Evolutionary conservation across 2,329 filamentous ascomycete genomes (phyloP), one percentile per base, ranked within the genome.

Genomic region (Torrubiella hemipterigena): DNA sequence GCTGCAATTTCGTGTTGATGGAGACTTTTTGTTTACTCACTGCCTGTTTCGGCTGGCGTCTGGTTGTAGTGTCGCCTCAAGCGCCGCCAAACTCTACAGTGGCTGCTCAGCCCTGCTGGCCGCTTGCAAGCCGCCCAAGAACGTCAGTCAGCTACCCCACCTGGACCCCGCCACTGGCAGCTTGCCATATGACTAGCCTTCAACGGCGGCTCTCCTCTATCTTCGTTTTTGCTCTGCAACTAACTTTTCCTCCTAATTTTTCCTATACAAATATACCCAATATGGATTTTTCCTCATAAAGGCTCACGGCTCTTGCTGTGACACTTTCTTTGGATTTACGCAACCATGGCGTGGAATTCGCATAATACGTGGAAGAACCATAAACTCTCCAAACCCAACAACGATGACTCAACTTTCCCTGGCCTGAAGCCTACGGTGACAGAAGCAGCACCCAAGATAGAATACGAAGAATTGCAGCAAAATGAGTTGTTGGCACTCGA

Each of bases 401-500:
- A 59, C 41, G 53, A 63, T 53, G 55, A 67, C 46, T 52, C 65
- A 48, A 67, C 55, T 46, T 69, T 69, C 42, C 64, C 69, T 36
- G 67, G 63, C 38, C 60, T 70, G 41, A 59, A 58, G 42, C 53
- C 59, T 41, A 47, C 52, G 36, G 57, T 56, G 43, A 51, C 58
- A 37, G 52, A 61, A 36, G 44, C 56, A 29, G 49, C 50, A 26
- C 48, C 56, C 30, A 70, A 61, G 43, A 68, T 69, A 12, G 63
- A 86, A 49, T 93, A 95, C 59, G 73, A 77, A 41, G 81, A 93
- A 57, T 75, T 82, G 20, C 91, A 96, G 58, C 68, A 81, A 47
- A 82, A 94, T 50, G 91, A 96, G 59, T 67, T 93, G 35, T 73
- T 91, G 50, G 89, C 77, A 27, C 66, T 96, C 36, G 70, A 81